Base-by-base conservation (phyloP, 139 green algal genomes). In the Haematococcus lacustris region DNA sequence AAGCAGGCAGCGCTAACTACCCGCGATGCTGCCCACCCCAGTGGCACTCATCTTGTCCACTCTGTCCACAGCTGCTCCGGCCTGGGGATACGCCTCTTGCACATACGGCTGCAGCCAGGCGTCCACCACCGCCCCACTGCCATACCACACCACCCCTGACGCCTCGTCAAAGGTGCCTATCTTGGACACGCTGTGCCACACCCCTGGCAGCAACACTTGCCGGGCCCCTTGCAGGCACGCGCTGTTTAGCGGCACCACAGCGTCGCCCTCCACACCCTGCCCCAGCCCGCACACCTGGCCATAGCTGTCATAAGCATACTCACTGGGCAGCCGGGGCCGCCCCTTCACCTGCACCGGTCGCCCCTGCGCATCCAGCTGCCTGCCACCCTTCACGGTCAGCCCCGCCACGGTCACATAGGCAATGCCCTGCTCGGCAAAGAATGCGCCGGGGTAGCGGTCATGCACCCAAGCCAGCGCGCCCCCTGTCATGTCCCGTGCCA, bases 391-490 rank as follows among this genome's bases (percentile, higher is more conserved):
- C 21, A 64, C 53, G 4, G 53, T 30, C 53, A 64, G 23, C 13
- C 53, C 53, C 23, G 23, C 9, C 53, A 64, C 53, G 26, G 23
- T 35, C 53, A 30, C 21, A 26, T 64, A 64, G 13, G 17, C 4
- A 4, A 64, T 26, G 21, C 53, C 53, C 13, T 64, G 53, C 17
- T 64, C 13, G 9, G 21, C 4, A 26, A 64, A 64, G 26, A 64
- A 64, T 4, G 53, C 53, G 53, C 53, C 53, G 17, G 87, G 87
- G 70, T 79, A 93, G 5, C 51, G 78, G 33, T 62, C 50, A 66
- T 92, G 80, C 30, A 91, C 82, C 84, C 87, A 91, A 1, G 73
- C 79, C 38, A 90, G 74, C 1, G 86, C 85, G 2, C 88, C 88
- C 28, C 88, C 86, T 35, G 86, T 92, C 81, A 84, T 85, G 82